Conservation (phyloP, 805 yeast species). For the Debaryomyces prosopidis region DNA sequence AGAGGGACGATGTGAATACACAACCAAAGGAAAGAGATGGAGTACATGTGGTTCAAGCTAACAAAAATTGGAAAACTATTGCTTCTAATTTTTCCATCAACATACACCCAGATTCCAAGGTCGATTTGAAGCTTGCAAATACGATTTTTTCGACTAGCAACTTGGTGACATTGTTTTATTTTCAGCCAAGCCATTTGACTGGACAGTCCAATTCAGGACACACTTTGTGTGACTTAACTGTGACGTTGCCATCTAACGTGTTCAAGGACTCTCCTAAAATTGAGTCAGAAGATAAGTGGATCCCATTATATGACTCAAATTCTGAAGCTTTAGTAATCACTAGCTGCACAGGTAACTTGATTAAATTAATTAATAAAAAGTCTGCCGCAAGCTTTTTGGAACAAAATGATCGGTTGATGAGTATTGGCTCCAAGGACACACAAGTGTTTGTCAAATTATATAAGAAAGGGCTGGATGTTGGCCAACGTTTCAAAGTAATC, state of each 20-base stretch:
- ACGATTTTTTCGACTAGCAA: slow-evolving; percentile 38
- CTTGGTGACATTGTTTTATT: slow-evolving; percentile 36
- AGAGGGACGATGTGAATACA: slow-evolving; percentile 23
- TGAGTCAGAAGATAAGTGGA: slow-evolving; percentile 31
- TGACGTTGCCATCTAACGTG: slow-evolving; percentile 19
- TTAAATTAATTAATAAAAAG: slow-evolving; percentile 52
- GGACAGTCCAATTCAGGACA: slow-evolving; percentile 23
- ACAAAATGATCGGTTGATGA: slow-evolving; percentile 39
- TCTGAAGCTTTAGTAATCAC: slow-evolving; percentile 44
- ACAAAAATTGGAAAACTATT: slow-evolving; percentile 39
- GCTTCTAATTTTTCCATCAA: slow-evolving; percentile 22
- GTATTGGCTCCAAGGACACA: slow-evolving; percentile 42
- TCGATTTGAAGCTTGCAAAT: slow-evolving; percentile 36
- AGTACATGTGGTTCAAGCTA: slow-evolving; percentile 27
- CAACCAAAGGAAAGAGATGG: slow-evolving; percentile 35
- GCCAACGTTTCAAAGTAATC: slow-evolving; percentile 49
- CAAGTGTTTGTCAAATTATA: slow-evolving; percentile 38
- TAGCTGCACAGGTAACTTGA: slow-evolving; percentile 53
- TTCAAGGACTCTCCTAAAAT: slow-evolving; percentile 5
- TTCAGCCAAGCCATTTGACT: slow-evolving; percentile 18
- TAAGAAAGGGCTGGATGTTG: slow-evolving; percentile 8
- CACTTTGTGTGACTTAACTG: slow-evolving; percentile 26
- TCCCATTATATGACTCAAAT: slow-evolving; percentile 24
- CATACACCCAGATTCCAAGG: slow-evolving; percentile 10
- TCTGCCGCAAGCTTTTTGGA: slow-evolving; percentile 63